Evolutionary conservation across 2,329 filamentous ascomycete genomes (phyloP), one percentile per base, ranked within the genome.

Genomic region (Trichophyton verrucosum): DNA sequence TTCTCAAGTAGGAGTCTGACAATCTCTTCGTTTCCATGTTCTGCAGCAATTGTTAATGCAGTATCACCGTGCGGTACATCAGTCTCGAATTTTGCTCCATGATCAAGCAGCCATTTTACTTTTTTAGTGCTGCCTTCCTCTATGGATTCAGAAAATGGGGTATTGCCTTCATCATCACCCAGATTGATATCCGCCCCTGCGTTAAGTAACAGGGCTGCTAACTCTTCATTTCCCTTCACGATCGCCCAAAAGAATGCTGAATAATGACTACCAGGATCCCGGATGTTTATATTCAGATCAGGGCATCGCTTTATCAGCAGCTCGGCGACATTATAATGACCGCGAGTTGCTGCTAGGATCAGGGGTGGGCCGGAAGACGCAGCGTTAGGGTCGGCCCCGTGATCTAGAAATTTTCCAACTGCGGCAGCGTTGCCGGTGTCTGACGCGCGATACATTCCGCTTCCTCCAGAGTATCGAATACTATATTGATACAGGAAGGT

Each of bases 181-280:
- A 20, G n/a, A 11, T 56, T 13, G 7, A 20, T 17, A 15, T 58
- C 56, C 1, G 38, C 38, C 15, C 56, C 56, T 22, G 17, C 15
- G 27, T n/a, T 20, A 17, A 58, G 56, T 46, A 58, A 33, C 6
- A 58, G 15, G 24, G 42, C 44, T n/a, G 20, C 22, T 24, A 58
- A n/a, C 4, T 42, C 33, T 33, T 58, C 33, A 27, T 46, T 22
- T 8, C 8, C 15, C 8, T n/a, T 4, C 9, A 13, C 1, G 27
- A 17, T 36, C 22, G 36, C 56, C 56, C 15, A 58, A 40, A 27
- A 46, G 7, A 58, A 81, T 82, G 33, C 83, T 17, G 56, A 17
- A 9, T 7, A 7, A n/a, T 13, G 9, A 27, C 44, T 11, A 15
- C 27, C 6, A 22, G 3, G 22, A 2, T 58, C 30, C 13, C 44